These are phyloP conservation scores for Lactarius sanguifluus DNA, from an alignment of 768 basidiomycete species.

Conservation along the genomic window DNA sequence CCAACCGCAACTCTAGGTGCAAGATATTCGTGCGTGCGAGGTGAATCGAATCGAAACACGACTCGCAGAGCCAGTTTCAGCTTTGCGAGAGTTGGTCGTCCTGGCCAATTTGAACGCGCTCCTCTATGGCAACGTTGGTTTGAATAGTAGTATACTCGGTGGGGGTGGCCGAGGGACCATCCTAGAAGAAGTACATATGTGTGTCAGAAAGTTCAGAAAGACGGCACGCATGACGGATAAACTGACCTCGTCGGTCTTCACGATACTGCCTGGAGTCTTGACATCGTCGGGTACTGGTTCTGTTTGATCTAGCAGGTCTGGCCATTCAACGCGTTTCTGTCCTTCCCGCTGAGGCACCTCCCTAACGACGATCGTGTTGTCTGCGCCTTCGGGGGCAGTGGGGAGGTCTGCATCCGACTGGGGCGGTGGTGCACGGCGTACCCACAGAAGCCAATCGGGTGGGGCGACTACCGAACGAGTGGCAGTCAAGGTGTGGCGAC, in stretches of 20 bases:
- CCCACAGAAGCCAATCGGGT: conserved; percentile 30
- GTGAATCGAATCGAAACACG: background rate
- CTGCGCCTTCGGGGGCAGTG: background rate
- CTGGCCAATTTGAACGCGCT: background rate
- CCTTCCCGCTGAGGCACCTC: background rate
- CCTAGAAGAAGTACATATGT: background rate
- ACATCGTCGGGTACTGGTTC: background rate
- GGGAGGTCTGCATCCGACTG: background rate
- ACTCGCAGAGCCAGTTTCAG: background rate
- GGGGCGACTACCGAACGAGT: conserved; percentile 15
- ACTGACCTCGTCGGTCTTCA: background rate
- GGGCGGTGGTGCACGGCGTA: conserved; percentile 20
- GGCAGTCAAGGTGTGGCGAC: conserved; percentile 17
- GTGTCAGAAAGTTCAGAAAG: conserved; percentile 13
- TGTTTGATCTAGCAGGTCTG: background rate
- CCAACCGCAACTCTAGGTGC: background rate
- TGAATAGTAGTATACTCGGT: background rate
- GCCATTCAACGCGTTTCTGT: conserved; percentile 1
- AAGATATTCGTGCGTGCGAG: background rate
- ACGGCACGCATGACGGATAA: background rate
- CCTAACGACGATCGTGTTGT: background rate
- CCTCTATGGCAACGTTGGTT: background rate
- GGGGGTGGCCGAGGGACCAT: background rate
- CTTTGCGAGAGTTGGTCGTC: background rate
- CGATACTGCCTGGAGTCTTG: background rate